Conservation (phyloP, 169 alveolate species). For the Plasmodium gonderi region DNA sequence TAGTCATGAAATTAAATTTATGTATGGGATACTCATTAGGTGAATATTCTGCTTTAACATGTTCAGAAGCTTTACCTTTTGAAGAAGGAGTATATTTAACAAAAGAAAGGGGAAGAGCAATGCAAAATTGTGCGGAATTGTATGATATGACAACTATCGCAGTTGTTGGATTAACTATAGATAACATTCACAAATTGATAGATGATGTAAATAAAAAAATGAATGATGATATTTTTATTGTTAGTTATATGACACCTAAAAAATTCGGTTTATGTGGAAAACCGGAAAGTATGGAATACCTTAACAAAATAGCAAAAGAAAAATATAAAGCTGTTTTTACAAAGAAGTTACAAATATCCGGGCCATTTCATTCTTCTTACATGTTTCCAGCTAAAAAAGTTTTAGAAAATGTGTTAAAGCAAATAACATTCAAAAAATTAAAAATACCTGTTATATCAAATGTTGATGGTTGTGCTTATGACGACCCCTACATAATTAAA, state of each 20-base stretch:
- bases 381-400: constrained; percentile 79
- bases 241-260: constrained; percentile 71
- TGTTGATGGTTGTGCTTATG: constrained; percentile 79
- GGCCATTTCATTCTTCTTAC: constrained; percentile 77
- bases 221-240: constrained; percentile 67
- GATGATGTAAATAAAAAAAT: constrained; percentile 52
- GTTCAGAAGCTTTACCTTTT: constrained; percentile 77
- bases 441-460: constrained; percentile 77
- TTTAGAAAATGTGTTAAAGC: constrained; percentile 51
- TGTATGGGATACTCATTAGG: constrained; percentile 81
- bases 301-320: constrained; percentile 66
- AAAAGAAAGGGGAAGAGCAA: constrained; percentile 75
- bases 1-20: constrained; percentile 34
- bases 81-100: constrained; percentile 80
- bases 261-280: constrained; percentile 74
- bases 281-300: constrained; percentile 65
- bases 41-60: constrained; percentile 80
- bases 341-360: constrained; percentile 74
- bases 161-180: constrained; percentile 77
- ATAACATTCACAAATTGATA: constrained; percentile 52
- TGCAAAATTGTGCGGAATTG: constrained; percentile 78
- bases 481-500: constrained; percentile 76
- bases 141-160: constrained; percentile 73
- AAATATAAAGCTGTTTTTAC: constrained; percentile 68
- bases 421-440: constrained; percentile 43